Conservation (phyloP, 345 rosid genomes). For the Eucalyptus fibrosa region DNA sequence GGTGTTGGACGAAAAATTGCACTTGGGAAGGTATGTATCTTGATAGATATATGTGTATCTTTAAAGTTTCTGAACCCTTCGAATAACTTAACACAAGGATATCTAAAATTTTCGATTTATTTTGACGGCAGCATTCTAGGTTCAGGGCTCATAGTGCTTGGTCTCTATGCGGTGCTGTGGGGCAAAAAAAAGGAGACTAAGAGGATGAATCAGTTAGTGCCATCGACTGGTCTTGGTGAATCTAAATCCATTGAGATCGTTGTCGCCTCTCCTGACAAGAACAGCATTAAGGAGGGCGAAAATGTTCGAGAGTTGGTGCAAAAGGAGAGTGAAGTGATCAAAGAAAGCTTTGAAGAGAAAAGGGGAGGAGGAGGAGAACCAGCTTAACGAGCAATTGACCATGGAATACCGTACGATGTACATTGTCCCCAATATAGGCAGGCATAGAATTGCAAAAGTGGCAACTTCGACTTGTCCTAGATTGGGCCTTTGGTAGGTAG, state of each 20-base stretch:
- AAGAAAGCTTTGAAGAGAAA: not conserved
- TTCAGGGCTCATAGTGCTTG: constrained; percentile 1
- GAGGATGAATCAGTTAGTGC: not conserved
- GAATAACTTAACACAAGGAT: not conserved
- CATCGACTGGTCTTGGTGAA: not conserved
- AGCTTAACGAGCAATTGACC: not conserved
- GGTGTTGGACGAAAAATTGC: constrained; percentile 12
- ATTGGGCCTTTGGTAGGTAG: not conserved
- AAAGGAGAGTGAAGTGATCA: not conserved
- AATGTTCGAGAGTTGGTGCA: not conserved
- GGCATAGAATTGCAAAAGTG: not conserved
- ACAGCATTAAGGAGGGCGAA: not conserved
- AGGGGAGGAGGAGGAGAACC: not conserved
- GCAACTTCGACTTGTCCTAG: not conserved
- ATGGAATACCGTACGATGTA: not conserved
- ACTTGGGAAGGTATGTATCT: constrained; percentile 15
- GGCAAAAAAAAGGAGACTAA: constrained; percentile 9
- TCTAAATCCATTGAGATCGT: not conserved
- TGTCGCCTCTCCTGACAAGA: not conserved
- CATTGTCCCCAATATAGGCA: not conserved
- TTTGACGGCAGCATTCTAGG: constrained; percentile 1
- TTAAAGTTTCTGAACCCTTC: not conserved
- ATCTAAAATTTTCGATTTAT: not conserved
- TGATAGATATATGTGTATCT: not conserved
- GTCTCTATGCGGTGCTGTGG: constrained; percentile 14